Conservation (phyloP, 2,329 filamentous ascomycete genomes). For the Aspergillus puulaauensis region DNA sequence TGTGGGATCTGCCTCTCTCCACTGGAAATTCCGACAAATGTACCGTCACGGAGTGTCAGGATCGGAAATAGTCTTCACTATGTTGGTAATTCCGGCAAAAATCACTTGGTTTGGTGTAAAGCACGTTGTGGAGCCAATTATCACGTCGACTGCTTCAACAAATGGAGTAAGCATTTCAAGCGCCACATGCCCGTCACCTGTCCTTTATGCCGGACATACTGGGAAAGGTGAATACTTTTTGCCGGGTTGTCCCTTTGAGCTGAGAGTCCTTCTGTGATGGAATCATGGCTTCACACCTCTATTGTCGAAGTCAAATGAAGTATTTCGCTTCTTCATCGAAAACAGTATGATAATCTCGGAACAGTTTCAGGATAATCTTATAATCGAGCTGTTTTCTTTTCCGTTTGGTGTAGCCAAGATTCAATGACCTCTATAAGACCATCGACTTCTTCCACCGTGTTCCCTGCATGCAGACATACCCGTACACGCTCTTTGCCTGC, state of each 20-base stretch:
- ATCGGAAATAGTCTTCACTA: too few species aligned
- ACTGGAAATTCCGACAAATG: not conserved
- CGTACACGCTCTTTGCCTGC: constrained; percentile 62
- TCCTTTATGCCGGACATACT: constrained; percentile 15
- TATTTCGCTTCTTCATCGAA: not conserved
- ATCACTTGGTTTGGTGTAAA: constrained; percentile 12
- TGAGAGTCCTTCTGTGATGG: not conserved
- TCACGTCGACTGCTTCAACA: constrained; percentile 14
- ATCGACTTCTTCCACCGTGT: constrained; percentile 59
- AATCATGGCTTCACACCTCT: not conserved
- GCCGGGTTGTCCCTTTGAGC: not conserved
- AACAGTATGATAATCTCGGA: not conserved
- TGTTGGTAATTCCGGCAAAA: too few species aligned
- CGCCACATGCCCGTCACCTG: constrained; percentile 5
- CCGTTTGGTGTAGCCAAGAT: constrained; percentile 44
- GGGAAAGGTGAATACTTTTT: constrained; percentile 1
- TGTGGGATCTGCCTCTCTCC: not conserved
- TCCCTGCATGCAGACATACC: constrained; percentile 68
- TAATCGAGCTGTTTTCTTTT: constrained; percentile 14
- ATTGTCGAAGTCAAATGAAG: not conserved
- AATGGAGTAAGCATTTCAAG: constrained; percentile 11
- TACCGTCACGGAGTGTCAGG: too few species aligned
- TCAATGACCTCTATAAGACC: constrained; percentile 51
- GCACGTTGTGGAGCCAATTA: constrained; percentile 18
- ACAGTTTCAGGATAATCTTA: not conserved